phyloP scores from a whole-genome alignment of 176 grass and related monocot species.

The Aegilops umbellulata region DNA sequence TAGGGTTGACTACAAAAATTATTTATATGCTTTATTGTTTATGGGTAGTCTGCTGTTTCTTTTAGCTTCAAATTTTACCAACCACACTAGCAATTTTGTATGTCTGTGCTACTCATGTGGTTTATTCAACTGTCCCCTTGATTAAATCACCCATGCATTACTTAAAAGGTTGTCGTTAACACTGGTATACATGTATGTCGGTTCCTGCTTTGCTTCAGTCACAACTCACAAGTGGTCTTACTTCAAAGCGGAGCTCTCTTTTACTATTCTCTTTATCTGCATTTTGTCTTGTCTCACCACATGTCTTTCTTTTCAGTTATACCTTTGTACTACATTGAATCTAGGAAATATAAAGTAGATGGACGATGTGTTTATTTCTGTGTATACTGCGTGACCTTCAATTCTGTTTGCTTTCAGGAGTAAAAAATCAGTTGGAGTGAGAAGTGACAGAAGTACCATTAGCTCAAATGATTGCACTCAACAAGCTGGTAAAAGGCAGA shows the following conservation, averaged over 20 bases:
- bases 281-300: not conserved
- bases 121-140: conserved; percentile 8
- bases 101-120: not conserved
- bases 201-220: not conserved
- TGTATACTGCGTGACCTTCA: not conserved
- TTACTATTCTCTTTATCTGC: not conserved
- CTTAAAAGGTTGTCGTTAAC: not conserved
- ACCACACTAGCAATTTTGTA: not conserved
- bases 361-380: not conserved
- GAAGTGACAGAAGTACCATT: conserved; percentile 48
- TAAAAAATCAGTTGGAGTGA: conserved; percentile 41
- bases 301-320: not conserved
- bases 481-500: conserved; percentile 90
- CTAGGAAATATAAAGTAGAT: not conserved
- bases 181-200: not conserved
- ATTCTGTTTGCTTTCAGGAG: conserved; percentile 46
- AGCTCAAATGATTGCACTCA: conserved; percentile 56
- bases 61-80: not conserved
- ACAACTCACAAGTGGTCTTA: not conserved
- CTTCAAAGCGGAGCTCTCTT: not conserved
- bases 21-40: not conserved
- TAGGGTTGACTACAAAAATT: not conserved
- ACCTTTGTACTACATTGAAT: not conserved
- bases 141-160: not conserved
- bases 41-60: not conserved